Evolutionary conservation across 1,284 basidiomycete species (phyloP).

Genomic region (Heterobasidion parviporum): DNA sequence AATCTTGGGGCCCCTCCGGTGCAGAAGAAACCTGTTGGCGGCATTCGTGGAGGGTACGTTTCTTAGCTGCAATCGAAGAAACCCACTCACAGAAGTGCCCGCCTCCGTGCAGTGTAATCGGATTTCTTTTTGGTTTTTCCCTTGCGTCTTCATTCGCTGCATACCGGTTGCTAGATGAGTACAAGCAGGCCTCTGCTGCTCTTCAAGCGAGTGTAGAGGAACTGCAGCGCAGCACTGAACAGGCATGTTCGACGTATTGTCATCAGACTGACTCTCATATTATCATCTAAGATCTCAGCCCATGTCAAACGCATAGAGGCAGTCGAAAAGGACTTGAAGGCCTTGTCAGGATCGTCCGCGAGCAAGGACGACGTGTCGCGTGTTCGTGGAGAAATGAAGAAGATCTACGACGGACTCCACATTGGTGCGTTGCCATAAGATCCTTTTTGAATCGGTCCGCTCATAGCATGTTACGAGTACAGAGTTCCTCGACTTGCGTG

Average conservation of each 20-base stretch:
- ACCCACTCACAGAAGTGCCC: neutral
- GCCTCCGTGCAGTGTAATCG: conserved; percentile 55
- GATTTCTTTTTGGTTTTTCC: conserved; percentile 87
- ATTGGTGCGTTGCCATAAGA: conserved; percentile 43
- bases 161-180: conserved; percentile 85
- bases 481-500: conserved; percentile 73
- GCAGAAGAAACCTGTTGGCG: conserved; percentile 76
- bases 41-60: conserved; percentile 75
- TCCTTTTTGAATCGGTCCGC: neutral
- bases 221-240: conserved; percentile 75
- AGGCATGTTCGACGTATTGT: conserved; percentile 35
- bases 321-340: conserved; percentile 83
- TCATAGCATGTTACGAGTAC: conserved; percentile 3
- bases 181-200: conserved; percentile 77
- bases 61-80: neutral
- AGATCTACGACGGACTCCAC: conserved; percentile 73
- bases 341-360: conserved; percentile 55
- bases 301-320: conserved; percentile 82
- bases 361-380: conserved; percentile 74
- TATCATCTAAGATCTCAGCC: conserved; percentile 56
- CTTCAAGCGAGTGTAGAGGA: conserved; percentile 84
- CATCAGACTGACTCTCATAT: neutral
- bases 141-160: conserved; percentile 78
- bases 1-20: conserved; percentile 49
- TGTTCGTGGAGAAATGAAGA: conserved; percentile 76